Evolutionary conservation across 768 basidiomycete species (phyloP), one percentile per base, ranked within the genome.

Genomic region (Astraeus odoratus): DNA sequence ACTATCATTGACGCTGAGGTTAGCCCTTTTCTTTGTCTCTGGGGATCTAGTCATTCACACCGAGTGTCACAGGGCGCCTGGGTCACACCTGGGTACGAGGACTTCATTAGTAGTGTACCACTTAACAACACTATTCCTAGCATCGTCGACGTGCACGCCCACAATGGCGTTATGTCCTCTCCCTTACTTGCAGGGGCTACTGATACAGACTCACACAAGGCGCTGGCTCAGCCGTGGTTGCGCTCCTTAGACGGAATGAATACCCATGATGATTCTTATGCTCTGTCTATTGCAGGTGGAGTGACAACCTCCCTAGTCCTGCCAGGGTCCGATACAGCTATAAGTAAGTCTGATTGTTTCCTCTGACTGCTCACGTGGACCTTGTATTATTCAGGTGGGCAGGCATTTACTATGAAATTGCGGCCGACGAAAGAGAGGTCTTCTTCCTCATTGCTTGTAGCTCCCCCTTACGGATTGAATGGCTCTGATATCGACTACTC

Each of bases 331-430:
- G 60, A 57, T 4, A 52, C 52, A 40, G 18, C 48, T 22, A 64
- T 64, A 7, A 63, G 56, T 57, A 43, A 15, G 37, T 30, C 60
- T 64, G 19, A 19, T 35, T 10, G 18, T 15, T 10, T 9, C 5
- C 19, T 7, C 16, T 43, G 34, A 10, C 35, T 13, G 27, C 10
- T 20, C 13, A 45, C 8, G 16, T 31, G 38, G 34, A 39, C 24
- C 37, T 34, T 19, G 22, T 33, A 25, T 42, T 24, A 42, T 56
- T n/a, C n/a, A 74, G 84, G 83, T 39, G 86, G 86, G 0, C 85
- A 86, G 57, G 87, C 80, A 0, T 84, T 79, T 60, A 73, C 78
- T 22, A 83, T 92, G 51, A 94, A 92, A 65, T 75, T 87, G 22
- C 77, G 90, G 15, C 73, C 75, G 44, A 88, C 88, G 0, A 55